These are phyloP conservation scores for Monilinia fructigena DNA, from an alignment of 2,329 filamentous ascomycete species.

Conservation along the genomic window DNA sequence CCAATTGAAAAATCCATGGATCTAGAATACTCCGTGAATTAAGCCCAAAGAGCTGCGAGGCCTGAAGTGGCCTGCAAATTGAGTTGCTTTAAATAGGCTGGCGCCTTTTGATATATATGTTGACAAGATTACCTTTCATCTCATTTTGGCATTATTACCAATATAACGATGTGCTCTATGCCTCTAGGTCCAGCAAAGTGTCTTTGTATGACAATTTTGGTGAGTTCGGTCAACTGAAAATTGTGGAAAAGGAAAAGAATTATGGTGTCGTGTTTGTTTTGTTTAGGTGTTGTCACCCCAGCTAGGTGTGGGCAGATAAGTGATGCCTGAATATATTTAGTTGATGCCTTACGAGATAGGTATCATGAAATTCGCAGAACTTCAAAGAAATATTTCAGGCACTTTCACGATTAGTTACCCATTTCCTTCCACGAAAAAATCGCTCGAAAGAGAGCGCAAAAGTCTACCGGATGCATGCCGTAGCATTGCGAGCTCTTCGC, in stretches of 20 bases:
- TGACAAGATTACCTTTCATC: not conserved
- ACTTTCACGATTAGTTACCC: not conserved
- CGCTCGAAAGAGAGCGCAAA: conserved; percentile 32
- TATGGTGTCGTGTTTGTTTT: not conserved
- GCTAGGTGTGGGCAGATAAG: not conserved
- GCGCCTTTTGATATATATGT: too few relatives aligned
- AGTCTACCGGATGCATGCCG: conserved; percentile 39
- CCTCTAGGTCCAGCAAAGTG: not conserved
- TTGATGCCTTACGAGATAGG: not conserved
- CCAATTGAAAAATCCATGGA: too few relatives aligned
- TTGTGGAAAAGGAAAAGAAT: too few relatives aligned
- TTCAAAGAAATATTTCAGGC: conserved; percentile 18
- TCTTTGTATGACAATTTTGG: not conserved
- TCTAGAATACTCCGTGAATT: too few relatives aligned
- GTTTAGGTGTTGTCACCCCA: not conserved
- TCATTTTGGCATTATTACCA: not conserved
- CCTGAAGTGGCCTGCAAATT: too few relatives aligned
- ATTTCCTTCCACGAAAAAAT: not conserved
- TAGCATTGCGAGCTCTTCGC: conserved; percentile 36
- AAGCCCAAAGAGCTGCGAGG: too few relatives aligned
- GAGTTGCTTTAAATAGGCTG: too few relatives aligned
- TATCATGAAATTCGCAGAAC: not conserved
- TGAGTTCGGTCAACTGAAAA: too few relatives aligned
- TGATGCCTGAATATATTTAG: not conserved
- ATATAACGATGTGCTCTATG: not conserved